Conservation (phyloP, 2,329 filamentous ascomycete genomes). For the Lachnum nothofagi region DNA sequence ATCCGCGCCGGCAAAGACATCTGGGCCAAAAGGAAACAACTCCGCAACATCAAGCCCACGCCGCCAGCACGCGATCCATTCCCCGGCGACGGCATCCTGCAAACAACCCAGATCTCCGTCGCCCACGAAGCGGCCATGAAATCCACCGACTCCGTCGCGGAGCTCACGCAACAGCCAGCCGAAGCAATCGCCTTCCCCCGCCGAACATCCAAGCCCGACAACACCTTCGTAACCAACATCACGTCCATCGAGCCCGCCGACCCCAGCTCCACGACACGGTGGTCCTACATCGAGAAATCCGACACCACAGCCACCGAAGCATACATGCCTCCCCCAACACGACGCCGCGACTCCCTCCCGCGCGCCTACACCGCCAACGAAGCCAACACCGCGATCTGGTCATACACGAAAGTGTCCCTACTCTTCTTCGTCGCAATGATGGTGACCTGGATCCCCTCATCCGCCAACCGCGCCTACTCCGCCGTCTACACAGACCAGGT, state of each 20-base stretch:
- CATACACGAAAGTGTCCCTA: slow-evolving; percentile 65
- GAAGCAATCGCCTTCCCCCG: slow-evolving; percentile 1
- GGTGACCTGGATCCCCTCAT: slow-evolving; percentile 73
- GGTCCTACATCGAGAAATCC: not conserved
- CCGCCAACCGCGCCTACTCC: slow-evolving; percentile 69
- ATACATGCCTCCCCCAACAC: not conserved
- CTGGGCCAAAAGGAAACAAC: slow-evolving; percentile 59
- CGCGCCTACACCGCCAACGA: slow-evolving; percentile 14
- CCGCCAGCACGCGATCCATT: slow-evolving; percentile 40
- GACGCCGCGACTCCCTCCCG: slow-evolving; percentile 1
- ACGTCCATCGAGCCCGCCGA: slow-evolving; percentile 1
- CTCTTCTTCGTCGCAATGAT: slow-evolving; percentile 68
- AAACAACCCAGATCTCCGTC: slow-evolving; percentile 63
- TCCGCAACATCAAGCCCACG: slow-evolving; percentile 47
- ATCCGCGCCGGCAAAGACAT: slow-evolving; percentile 61
- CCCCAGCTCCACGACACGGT: not conserved
- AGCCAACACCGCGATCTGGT: slow-evolving; percentile 59
- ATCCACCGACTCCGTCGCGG: not conserved
- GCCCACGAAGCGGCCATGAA: slow-evolving; percentile 36
- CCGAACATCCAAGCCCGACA: slow-evolving; percentile 4
- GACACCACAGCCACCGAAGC: not conserved
- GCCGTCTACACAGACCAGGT: slow-evolving; percentile 51
- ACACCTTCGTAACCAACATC: slow-evolving; percentile 11
- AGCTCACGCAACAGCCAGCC: not conserved
- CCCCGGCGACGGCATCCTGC: slow-evolving; percentile 33